phyloP scores from a whole-genome alignment of 2,329 filamentous ascomycete genomes.

The Paecilomyces sp. region DNA sequence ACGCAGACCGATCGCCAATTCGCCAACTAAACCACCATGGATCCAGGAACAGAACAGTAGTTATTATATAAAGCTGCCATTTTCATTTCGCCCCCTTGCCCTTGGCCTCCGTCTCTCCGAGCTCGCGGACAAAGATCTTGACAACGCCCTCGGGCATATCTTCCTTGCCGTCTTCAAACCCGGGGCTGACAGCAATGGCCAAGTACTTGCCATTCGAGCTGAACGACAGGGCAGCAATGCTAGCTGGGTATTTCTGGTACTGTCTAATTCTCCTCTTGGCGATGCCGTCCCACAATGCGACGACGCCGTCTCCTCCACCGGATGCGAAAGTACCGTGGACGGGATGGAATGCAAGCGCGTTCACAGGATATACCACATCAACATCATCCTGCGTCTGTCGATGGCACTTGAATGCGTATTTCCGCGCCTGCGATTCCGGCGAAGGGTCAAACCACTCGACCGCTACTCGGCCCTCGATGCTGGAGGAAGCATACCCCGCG shows the following conservation, averaged over 20 bases:
- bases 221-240: slow-evolving; percentile 71
- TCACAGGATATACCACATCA: slow-evolving; percentile 86
- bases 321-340: slow-evolving; percentile 77
- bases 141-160: slow-evolving; percentile 65
- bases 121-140: slow-evolving; percentile 72
- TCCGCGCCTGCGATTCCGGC: slow-evolving; percentile 76
- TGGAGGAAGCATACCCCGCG: slow-evolving; percentile 82
- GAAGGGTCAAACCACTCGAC: slow-evolving; percentile 98
- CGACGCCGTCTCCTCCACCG: slow-evolving; percentile 81
- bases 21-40: background rate
- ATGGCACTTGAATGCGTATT: slow-evolving; percentile 99
- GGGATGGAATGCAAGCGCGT: slow-evolving; percentile 82
- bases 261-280: slow-evolving; percentile 84
- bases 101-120: slow-evolving; percentile 82
- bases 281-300: slow-evolving; percentile 88
- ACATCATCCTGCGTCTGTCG: slow-evolving; percentile 62
- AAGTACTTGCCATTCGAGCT: slow-evolving; percentile 69
- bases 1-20: background rate
- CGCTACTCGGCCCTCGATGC: slow-evolving; percentile 90
- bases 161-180: slow-evolving; percentile 82
- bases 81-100: slow-evolving; percentile 65
- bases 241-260: slow-evolving; percentile 76
- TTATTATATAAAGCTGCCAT: background rate
- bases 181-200: slow-evolving; percentile 74
- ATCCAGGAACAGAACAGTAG: background rate